A percentile compares a stretch with the other conserved stretches of the same genome.
Evolutionary conservation across 75 land plant species (phyloP).

Genomic region (Cunninghamia lanceolata): DNA sequence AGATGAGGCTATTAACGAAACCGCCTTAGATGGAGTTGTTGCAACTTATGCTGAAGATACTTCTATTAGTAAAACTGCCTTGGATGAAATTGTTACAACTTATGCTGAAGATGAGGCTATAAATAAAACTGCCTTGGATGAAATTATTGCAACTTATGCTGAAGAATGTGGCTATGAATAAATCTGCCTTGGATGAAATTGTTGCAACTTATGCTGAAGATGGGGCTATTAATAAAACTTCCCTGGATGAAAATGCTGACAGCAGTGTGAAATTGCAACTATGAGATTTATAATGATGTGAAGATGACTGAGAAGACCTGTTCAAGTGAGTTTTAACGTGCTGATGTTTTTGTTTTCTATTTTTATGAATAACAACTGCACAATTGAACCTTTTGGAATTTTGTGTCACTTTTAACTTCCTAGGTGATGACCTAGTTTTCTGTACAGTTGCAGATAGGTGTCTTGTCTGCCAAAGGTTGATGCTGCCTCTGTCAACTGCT

Average conservation of each 20-base stretch:
- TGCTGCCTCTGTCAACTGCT: not conserved
- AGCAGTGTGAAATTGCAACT: not conserved
- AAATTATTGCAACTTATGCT: not conserved
- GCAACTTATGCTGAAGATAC: not conserved
- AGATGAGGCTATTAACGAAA: not conserved
- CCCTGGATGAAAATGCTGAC: not conserved
- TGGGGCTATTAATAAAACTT: not conserved
- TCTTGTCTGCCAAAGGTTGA: not conserved
- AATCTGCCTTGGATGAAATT: not conserved
- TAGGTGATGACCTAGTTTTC: not conserved
- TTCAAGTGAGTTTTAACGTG: not conserved
- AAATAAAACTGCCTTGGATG: not conserved
- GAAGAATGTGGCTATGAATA: not conserved
- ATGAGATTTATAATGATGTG: not conserved
- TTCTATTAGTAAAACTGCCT: not conserved
- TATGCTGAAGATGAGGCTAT: not conserved
- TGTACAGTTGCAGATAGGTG: not conserved
- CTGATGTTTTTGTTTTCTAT: not conserved
- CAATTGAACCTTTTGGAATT: not conserved
- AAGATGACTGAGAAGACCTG: not conserved
- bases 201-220: not conserved
- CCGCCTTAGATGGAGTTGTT: not conserved
- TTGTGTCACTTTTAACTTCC: not conserved
- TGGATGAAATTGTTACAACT: not conserved
- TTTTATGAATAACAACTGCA: not conserved